Base-by-base conservation (phyloP, 768 basidiomycete species). In the Termitomyces sp. region DNA sequence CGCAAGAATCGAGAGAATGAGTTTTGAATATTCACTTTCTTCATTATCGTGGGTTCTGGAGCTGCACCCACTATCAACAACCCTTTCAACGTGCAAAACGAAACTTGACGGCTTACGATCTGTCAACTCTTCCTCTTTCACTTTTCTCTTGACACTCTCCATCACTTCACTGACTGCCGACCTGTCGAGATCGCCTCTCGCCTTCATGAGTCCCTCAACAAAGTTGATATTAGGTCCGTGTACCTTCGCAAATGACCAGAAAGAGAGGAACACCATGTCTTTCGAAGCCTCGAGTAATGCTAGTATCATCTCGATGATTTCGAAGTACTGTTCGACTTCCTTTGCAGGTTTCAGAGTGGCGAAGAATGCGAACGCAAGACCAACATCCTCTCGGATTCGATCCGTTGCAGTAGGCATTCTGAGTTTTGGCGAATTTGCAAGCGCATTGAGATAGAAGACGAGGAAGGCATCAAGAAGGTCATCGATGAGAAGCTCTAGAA, bases 191-290 rank as follows among this genome's bases (percentile, higher is more conserved):
- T 99, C 95, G 54, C 89, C 88, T 51, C 97, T 80, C 5, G 89
- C 85, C 67, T 86, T 91, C 81, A 98, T 88, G 45, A 99, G 66
- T 9, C 86, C 83, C 68, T 98, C 96, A 30, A 97, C 88, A 65
- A 97, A 98, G 2, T 85, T 79, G 41, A 97, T 79, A 63, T 95
- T 94, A 25, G 96, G 94, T 5, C 97, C 97, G 70, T 96, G 89
- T 23, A 88, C 85, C 66, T 91, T 91, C 17, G 94, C 95, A 70
- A 99, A 98, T 4, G 83, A 77, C 87, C 91, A 97, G 71, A 89
- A 97, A 11, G 94, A 94, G 54, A 98, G 74, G 77, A 96, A 96
- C 2, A 88, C 86, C 71, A 98, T 83, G 59, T 89, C 88, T 73
- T 89, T 89, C 41, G 89, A 91, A 1, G 95, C 91, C 58, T 91